phyloP scores from a whole-genome alignment of 371 early-diverging fungal species.

The Rhizopus microsporus region DNA sequence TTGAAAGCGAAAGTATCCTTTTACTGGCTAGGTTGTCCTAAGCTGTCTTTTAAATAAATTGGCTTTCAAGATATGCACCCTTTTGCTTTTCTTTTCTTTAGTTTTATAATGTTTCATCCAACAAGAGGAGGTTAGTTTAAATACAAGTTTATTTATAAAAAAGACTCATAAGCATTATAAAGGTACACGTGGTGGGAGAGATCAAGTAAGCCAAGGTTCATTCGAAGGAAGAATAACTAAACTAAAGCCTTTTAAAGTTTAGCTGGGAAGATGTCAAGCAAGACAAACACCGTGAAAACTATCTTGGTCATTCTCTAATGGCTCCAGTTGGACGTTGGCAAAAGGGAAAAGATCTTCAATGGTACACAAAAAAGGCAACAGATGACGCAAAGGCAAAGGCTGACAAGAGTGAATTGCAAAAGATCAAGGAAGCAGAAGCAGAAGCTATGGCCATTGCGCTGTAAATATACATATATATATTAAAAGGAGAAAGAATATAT shows the following conservation, averaged over 20 bases:
- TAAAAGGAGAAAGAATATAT: background rate
- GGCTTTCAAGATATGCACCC: too few relatives aligned
- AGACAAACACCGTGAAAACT: constrained; percentile 84
- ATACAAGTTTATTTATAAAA: constrained; percentile 4
- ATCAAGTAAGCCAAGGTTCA: constrained; percentile 44
- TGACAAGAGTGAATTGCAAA: constrained; percentile 52
- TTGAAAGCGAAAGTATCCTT: too few relatives aligned
- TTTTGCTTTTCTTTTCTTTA: background rate
- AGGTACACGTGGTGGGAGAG: constrained; percentile 66
- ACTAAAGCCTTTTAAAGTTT: constrained; percentile 24
- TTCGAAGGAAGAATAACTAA: constrained; percentile 4
- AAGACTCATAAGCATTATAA: constrained; percentile 10
- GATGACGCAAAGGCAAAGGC: constrained; percentile 29
- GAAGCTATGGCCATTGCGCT: constrained; percentile 81
- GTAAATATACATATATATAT: constrained; percentile 32
- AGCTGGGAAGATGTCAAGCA: constrained; percentile 77
- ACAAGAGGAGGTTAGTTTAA: constrained; percentile 46
- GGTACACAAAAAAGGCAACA: constrained; percentile 70
- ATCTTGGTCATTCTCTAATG: constrained; percentile 82
- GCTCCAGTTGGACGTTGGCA: constrained; percentile 81
- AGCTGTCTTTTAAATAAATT: too few relatives aligned
- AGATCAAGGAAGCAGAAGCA: constrained; percentile 76
- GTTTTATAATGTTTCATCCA: constrained; percentile 47
- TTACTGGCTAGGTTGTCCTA: too few relatives aligned
- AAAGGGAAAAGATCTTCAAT: constrained; percentile 67